phyloP scores from a whole-genome alignment of 106 monocot species.

The Dendrobium chrysotoxum region DNA sequence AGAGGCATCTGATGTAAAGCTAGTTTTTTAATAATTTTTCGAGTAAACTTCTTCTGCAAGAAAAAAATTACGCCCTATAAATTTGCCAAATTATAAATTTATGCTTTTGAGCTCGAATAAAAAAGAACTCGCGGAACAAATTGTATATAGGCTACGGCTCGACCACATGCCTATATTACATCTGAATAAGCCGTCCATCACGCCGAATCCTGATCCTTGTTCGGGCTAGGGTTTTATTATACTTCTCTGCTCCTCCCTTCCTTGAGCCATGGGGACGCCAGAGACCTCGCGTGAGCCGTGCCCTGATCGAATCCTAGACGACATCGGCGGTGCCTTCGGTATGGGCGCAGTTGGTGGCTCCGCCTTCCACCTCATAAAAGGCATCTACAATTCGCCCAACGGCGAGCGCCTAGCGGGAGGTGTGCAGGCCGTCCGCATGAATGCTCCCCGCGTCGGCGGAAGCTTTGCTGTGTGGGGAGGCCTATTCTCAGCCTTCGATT shows the following conservation, averaged over 20 bases:
- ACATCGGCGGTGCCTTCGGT: slow-evolving; percentile 78
- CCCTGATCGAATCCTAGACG: slow-evolving; percentile 81
- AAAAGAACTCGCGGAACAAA: no score
- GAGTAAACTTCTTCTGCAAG: no score
- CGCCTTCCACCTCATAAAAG: slow-evolving; percentile 80
- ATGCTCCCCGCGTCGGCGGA: slow-evolving; percentile 77
- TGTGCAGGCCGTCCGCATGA: slow-evolving; percentile 65
- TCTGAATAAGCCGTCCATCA: no score
- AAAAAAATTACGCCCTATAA: no score
- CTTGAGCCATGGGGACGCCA: slow-evolving; percentile 60
- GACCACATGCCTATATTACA: no score
- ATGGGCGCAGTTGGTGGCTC: slow-evolving; percentile 95
- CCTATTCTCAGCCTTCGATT: slow-evolving; percentile 82
- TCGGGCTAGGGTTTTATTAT: background rate
- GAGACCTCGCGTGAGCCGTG: slow-evolving; percentile 92
- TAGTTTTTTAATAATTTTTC: no score
- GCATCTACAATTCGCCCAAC: slow-evolving; percentile 76
- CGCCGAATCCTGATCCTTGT: no score
- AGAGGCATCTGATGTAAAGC: no score
- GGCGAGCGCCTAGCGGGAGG: slow-evolving; percentile 69
- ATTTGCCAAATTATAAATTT: no score
- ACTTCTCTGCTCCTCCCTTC: background rate
- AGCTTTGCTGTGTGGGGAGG: slow-evolving; percentile 99
- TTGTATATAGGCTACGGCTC: no score
- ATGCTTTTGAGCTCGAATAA: no score